These are phyloP conservation scores for Trypanosoma congolense DNA, from an alignment of 208 protist genomes.

Conservation along the genomic window DNA sequence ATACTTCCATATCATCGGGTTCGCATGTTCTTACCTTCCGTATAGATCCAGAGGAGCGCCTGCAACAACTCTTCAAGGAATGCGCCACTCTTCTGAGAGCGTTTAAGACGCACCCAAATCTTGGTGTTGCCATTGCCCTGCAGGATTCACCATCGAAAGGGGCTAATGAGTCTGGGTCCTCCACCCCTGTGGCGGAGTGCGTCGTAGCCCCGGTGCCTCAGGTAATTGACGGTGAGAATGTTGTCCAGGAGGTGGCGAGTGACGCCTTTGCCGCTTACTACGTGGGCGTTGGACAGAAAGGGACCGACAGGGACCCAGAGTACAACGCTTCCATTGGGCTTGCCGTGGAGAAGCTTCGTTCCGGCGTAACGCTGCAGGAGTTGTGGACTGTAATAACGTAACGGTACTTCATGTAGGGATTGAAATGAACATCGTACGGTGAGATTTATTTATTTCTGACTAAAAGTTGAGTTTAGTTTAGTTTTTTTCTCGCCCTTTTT, in stretches of 20 bases:
- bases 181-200: background rate
- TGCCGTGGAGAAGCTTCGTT: conserved; percentile 88
- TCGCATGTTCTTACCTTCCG: conserved; percentile 88
- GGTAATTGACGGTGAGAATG: conserved; percentile 59
- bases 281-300: conserved; percentile 80
- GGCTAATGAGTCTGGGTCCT: conserved; percentile 3
- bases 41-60: conserved; percentile 61
- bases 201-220: conserved; percentile 15
- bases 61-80: conserved; percentile 79
- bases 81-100: conserved; percentile 74
- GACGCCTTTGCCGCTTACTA: conserved; percentile 93
- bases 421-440: too few relatives aligned
- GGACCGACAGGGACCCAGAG: conserved; percentile 64
- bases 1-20: conserved; percentile 60
- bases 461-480: too few relatives aligned
- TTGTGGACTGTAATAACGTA: conserved; percentile 70
- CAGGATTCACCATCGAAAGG: conserved; percentile 25
- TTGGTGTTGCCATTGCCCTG: conserved; percentile 66
- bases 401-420: background rate
- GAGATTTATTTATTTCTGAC: too few relatives aligned
- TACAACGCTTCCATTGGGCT: conserved; percentile 81
- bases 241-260: conserved; percentile 61
- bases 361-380: conserved; percentile 64
- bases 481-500: too few relatives aligned
- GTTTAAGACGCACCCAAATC: conserved; percentile 68